phyloP scores from a whole-genome alignment of 116 monocot genomes.

The Thalassia testudinum region DNA sequence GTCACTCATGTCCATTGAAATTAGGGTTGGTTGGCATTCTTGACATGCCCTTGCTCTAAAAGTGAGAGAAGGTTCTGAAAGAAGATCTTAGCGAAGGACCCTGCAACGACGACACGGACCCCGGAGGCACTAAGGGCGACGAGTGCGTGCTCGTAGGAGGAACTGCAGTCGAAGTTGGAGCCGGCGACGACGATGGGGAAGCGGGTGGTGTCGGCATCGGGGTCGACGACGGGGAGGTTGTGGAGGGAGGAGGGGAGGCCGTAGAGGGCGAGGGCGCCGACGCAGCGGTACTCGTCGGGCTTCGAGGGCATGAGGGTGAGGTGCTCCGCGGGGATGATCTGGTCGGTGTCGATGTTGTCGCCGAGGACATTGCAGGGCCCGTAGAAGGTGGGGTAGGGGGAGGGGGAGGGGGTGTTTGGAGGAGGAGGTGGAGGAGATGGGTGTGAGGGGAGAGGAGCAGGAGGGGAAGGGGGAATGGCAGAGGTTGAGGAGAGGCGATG shows the following conservation, averaged over 20 bases:
- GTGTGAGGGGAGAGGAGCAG: background rate
- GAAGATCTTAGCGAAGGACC: conserved; percentile 27
- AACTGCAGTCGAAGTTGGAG: conserved; percentile 31
- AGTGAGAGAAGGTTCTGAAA: no score
- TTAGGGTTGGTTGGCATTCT: no score
- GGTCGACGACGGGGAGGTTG: conserved; percentile 15
- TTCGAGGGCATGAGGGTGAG: conserved; percentile 37
- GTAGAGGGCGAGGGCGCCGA: conserved; percentile 30
- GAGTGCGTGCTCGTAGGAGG: conserved; percentile 31
- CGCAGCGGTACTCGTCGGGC: conserved; percentile 32
- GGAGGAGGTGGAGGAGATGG: background rate
- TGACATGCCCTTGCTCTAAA: no score
- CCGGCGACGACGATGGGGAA: no score
- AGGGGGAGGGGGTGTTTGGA: no score
- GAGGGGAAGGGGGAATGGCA: no score
- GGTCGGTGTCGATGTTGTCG: no score
- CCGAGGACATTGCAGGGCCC: conserved; percentile 26
- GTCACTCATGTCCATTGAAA: no score
- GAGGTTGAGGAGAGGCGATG: no score
- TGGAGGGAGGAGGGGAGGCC: conserved; percentile 11
- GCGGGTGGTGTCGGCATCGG: conserved; percentile 10
- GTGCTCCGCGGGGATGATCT: conserved; percentile 39
- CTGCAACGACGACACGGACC: conserved; percentile 19
- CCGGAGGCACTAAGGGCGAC: conserved; percentile 36
- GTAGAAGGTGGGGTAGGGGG: no score